Base-by-base conservation (phyloP, 129 eudicot species). In the Flaveria brownii region DNA sequence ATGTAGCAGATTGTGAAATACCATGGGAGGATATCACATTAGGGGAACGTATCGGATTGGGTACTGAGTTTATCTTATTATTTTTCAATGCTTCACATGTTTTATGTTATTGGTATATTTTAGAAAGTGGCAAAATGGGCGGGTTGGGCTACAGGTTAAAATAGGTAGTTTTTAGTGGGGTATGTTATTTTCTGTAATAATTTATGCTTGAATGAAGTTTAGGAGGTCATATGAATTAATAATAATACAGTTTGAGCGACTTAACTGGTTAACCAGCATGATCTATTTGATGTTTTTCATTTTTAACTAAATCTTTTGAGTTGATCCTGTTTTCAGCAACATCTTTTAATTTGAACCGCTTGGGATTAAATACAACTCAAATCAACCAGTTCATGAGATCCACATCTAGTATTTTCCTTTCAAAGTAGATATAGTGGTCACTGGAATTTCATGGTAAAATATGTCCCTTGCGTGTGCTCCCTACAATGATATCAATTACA, bases 21-120 rank as follows among this genome's bases (percentile, higher is more conserved):
- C 86, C 91, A 2, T 88, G 87, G 98, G 98, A 92, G 84, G 98
- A 92, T 76, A 88, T 92, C 84, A 78, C 88, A 76, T 62, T 92
- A 92, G 98, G 98, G 68, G 98, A 90, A 85, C 98, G 96, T 81
- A 90, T 92, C 54, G 98, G 98, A 77, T 90, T 92, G 76, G 98
- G 98, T 92, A 92, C 47, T 79, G 18, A 61, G 23, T 63, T 57
- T 26, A 59, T 3, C 57, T 60, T 1, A 26, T 59, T 59, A 57
- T 9, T 25, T 59, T 56, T 42, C 28, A 68, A 46, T 69, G 45
- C 15, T 63, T 61, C 41, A 12, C 41, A 61, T 61, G 67, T 39
- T n/a, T 51, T 15, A 28, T 71, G 14, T 49, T 22, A 25, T 25
- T 26, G 23, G 61, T 41, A 15, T 28, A 16, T 51, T 33, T 6